Base-by-base conservation (phyloP, 2,329 filamentous ascomycete genomes). In the Lithohypha guttulata region DNA sequence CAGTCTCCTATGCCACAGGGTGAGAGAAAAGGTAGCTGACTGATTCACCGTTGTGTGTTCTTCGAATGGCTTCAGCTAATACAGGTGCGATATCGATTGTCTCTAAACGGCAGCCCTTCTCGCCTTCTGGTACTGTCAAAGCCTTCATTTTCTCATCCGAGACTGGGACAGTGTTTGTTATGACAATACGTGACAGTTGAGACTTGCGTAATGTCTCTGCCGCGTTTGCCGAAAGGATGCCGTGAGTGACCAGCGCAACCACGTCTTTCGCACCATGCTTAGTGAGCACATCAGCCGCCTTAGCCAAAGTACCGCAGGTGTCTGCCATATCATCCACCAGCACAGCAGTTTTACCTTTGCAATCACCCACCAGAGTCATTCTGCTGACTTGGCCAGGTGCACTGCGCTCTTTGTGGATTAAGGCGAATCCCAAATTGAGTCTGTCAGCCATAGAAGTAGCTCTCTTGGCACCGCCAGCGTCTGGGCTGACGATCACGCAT, bases 261-360 rank as follows among this genome's bases (percentile, higher is more conserved):
- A 93, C 86, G 56, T 93, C 78, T 50, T 77, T 77, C 1, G 91
- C 89, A 21, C 85, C 84, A 55, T 95, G 81, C 53, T 84, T 73
- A 60, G 89, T 84, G 37, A 96, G 75, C 0, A 87, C 89, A 42
- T 84, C 79, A 11, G 89, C 91, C 2, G 87, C 91, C 66, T 96
- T 96, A 59, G 72, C 76, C 9, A 83, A 68, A 2, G 85, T 94
- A 51, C 86, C 86, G 60, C 87, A 95, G 3, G 89, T 95, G 58
- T 96, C 89, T 21, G 87, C 87, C 85, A 96, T 95, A 59, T 96
- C 89, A 59, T 96, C 89, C 33, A 98, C 89, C 34, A 98, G 78
- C 56, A 98, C 95, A 44, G 89, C 89, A 20, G 89, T 79, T 66
- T 91, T 91, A 64, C 84, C 83, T 50, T 78, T 74, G 32, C 96